Conservation (phyloP, 768 basidiomycete genomes). For the Termitomyces sp. region DNA sequence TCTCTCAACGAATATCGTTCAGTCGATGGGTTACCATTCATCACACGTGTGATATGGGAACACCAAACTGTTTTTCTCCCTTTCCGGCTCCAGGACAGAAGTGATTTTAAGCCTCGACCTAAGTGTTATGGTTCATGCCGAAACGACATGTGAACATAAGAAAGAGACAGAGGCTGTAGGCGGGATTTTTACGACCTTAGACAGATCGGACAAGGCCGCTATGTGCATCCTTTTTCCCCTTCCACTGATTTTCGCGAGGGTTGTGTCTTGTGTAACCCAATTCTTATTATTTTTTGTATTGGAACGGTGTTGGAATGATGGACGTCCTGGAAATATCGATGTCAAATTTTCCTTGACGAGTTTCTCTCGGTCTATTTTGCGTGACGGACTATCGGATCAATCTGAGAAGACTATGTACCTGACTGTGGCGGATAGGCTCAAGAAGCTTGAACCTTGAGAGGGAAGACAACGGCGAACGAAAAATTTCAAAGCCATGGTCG, state of each 20-base stretch:
- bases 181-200: neutral
- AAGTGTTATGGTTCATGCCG: neutral
- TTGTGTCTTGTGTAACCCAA: too few species aligned
- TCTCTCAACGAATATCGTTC: neutral
- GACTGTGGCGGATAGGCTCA: too few species aligned
- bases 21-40: neutral
- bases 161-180: neutral
- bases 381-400: neutral
- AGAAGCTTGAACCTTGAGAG: too few species aligned
- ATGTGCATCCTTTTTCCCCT: neutral
- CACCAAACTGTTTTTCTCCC: neutral
- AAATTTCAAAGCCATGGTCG: too few species aligned
- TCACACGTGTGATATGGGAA: neutral
- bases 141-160: neutral
- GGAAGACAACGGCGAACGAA: too few species aligned
- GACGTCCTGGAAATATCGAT: neutral
- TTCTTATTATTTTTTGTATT: too few species aligned
- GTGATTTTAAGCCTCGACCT: neutral
- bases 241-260: neutral
- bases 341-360: neutral
- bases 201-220: neutral
- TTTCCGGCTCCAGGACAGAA: neutral
- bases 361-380: neutral
- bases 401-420: too few species aligned
- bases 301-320: neutral